Evolutionary conservation across 2,329 filamentous ascomycete species (phyloP).

Genomic region (Alternaria atra): DNA sequence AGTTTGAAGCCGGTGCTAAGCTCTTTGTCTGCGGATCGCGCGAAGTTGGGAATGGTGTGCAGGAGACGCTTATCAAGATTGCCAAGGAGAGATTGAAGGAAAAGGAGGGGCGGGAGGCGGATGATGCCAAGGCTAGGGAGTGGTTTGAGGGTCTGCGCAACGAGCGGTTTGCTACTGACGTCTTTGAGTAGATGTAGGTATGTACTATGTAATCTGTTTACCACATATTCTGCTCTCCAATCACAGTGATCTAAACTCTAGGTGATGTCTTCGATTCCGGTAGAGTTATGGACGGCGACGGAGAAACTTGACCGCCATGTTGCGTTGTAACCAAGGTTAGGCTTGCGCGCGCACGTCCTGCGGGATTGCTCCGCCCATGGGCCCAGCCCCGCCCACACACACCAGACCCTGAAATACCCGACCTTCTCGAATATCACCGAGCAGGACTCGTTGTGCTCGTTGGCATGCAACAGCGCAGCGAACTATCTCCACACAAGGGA

Average conservation of each 20-base stretch:
- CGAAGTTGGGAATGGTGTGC: constrained; percentile 57
- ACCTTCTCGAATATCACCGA: neutral
- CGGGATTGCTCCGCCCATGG: neutral
- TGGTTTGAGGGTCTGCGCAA: constrained; percentile 59
- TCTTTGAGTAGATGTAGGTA: constrained; percentile 6
- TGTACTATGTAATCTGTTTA: no score
- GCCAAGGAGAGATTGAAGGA: constrained; percentile 54
- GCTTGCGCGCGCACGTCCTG: neutral
- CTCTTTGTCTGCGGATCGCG: constrained; percentile 72
- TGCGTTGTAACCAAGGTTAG: neutral
- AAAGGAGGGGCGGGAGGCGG: constrained; percentile 46
- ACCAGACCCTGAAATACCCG: neutral
- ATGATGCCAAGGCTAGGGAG: constrained; percentile 53
- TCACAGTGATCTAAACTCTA: no score
- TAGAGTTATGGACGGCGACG: neutral
- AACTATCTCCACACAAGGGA: neutral
- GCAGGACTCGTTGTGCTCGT: neutral
- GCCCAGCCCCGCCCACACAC: neutral
- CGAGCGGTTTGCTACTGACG: constrained; percentile 44
- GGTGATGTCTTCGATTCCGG: no score
- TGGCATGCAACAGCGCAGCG: neutral
- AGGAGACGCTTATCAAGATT: constrained; percentile 54
- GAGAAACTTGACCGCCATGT: neutral
- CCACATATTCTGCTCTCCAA: no score
- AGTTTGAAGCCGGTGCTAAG: constrained; percentile 62